These are phyloP conservation scores for Boletus subparvulus DNA, from an alignment of 768 basidiomycete species.

Conservation along the genomic window DNA sequence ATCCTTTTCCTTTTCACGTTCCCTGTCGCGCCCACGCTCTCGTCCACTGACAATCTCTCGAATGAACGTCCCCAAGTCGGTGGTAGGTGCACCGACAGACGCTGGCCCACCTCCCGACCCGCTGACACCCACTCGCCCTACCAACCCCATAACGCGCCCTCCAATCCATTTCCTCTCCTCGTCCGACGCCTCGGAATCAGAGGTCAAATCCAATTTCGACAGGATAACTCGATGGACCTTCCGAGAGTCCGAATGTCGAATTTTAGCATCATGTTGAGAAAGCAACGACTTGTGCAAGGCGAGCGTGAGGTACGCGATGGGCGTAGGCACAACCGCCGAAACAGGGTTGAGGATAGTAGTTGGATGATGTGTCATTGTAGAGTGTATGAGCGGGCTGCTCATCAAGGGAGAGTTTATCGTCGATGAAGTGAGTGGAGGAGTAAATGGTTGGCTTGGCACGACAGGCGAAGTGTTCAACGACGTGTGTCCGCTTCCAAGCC, in stretches of 20 bases:
- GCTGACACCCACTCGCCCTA: conserved; percentile 36
- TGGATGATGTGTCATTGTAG: conserved; percentile 5
- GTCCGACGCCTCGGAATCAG: conserved; percentile 33
- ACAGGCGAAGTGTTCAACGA: conserved; percentile 22
- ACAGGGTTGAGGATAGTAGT: conserved; percentile 16
- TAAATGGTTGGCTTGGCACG: conserved; percentile 6
- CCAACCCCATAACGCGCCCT: conserved; percentile 39
- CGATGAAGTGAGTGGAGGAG: background rate
- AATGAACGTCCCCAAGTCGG: conserved; percentile 55
- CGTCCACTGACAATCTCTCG: conserved; percentile 39
- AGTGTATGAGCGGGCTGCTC: conserved; percentile 4
- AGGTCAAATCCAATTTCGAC: conserved; percentile 50
- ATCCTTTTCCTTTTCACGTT: conserved; percentile 38
- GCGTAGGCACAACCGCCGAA: background rate
- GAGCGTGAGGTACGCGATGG: conserved; percentile 26
- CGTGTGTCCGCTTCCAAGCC: conserved; percentile 8
- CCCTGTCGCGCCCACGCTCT: conserved; percentile 28
- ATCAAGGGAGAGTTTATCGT: conserved; percentile 8
- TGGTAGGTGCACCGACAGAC: conserved; percentile 44
- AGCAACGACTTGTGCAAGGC: conserved; percentile 21
- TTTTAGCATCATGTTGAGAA: conserved; percentile 29
- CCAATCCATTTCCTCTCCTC: conserved; percentile 33
- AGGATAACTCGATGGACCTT: conserved; percentile 63
- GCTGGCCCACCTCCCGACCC: conserved; percentile 38
- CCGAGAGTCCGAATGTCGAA: conserved; percentile 48